Base-by-base conservation (phyloP, 2,329 filamentous ascomycete genomes). In the Bertia moriformis region DNA sequence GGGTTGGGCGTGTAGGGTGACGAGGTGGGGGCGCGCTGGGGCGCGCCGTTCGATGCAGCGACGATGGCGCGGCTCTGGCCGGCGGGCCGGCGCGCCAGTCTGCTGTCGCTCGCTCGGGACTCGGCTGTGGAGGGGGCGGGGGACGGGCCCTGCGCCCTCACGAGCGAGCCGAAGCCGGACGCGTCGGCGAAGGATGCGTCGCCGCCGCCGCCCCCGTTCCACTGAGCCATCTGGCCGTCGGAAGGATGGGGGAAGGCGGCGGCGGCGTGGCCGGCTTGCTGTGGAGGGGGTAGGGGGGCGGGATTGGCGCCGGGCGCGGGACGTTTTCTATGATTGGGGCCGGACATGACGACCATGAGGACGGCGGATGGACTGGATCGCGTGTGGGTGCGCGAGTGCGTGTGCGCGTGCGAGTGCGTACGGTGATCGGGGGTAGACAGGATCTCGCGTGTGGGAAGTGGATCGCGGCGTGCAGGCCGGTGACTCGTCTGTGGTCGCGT, bases 231-330 rank as follows among this genome's bases (percentile, higher is more conserved):
- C 54, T 71, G 67, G n/a, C 22, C 22, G 4, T 4, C 19, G n/a
- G 14, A 10, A n/a, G 22, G 22, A n/a, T n/a, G n/a, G n/a, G n/a
- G n/a, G n/a, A n/a, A n/a, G n/a, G n/a, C n/a, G n/a, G n/a, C n/a
- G n/a, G n/a, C n/a, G n/a, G n/a, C n/a, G n/a, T n/a, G n/a, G n/a
- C n/a, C n/a, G n/a, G n/a, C n/a, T n/a, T 10, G 7, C 22, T 27
- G 22, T 7, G 22, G 22, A n/a, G n/a, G 22, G 22, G 22, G 22
- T 7, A 27, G 22, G 24, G 75, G 71, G 46, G 72, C 61, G n/a
- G 83, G 79, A 27, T 74, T 69, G 44, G 78, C 64, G 54, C 80
- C 83, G 41, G 83, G 79, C 37, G 83, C 83, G 47, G 80, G 67
- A 56, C 84, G 71, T 65, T 91, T 91, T 58, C 83, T 7, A n/a